Conservation (phyloP, 2,329 filamentous ascomycete species). For the Fusarium proliferatum region DNA sequence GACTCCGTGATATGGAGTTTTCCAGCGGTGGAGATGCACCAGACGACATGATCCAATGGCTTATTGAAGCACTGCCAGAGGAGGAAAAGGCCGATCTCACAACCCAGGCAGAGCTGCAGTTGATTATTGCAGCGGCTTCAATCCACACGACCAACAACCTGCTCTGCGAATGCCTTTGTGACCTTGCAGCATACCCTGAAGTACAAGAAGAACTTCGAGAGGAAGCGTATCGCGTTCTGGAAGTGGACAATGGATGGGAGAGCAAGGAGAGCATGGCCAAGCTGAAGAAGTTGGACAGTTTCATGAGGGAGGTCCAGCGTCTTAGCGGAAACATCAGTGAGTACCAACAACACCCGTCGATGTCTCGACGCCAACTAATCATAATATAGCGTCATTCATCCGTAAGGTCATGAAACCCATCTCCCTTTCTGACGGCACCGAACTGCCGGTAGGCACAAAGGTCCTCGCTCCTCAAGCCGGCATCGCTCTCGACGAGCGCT, state of each 20-base stretch:
- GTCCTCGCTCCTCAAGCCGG: slow-evolving; percentile 56
- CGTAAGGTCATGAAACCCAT: slow-evolving; percentile 60
- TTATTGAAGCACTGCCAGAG: slow-evolving; percentile 55
- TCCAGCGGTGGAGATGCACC: slow-evolving; percentile 50
- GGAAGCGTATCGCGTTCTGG: slow-evolving; percentile 58
- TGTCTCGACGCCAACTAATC: slow-evolving; percentile 28
- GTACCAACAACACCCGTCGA: slow-evolving; percentile 21
- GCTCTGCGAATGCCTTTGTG: slow-evolving; percentile 61
- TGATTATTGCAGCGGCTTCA: slow-evolving; percentile 57
- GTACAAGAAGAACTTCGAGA: slow-evolving; percentile 60
- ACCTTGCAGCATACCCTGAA: slow-evolving; percentile 60
- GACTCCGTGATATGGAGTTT: slow-evolving; percentile 55
- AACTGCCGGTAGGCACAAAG: slow-evolving; percentile 56
- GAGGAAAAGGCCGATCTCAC: slow-evolving; percentile 53
- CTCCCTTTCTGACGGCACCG: slow-evolving; percentile 57
- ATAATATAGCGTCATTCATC: slow-evolving; percentile 54
- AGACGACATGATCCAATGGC: slow-evolving; percentile 59
- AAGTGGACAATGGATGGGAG: slow-evolving; percentile 55
- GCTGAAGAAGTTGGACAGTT: slow-evolving; percentile 61
- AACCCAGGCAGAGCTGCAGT: slow-evolving; percentile 56
- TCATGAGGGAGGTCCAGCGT: slow-evolving; percentile 58
- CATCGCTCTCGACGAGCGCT: slow-evolving; percentile 55
- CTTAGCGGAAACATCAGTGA: slow-evolving; percentile 57
- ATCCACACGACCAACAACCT: slow-evolving; percentile 60
- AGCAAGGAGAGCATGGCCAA: slow-evolving; percentile 57